These are phyloP conservation scores for Heliocybe sulcata DNA, from an alignment of 1,284 basidiomycete species.

Conservation along the genomic window DNA sequence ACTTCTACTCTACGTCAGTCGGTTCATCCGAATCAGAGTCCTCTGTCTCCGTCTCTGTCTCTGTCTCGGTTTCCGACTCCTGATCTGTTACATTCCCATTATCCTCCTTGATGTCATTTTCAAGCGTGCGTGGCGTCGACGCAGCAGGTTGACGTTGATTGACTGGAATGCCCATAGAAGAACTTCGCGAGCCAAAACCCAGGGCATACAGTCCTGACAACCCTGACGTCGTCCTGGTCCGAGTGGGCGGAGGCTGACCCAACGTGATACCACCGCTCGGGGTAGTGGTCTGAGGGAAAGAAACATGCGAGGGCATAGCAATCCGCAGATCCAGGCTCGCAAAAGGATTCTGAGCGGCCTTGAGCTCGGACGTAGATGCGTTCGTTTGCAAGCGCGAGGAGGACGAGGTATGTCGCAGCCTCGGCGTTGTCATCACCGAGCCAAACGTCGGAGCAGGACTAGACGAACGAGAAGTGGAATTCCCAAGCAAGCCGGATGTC, in stretches of 20 bases:
- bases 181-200: slow-evolving; percentile 37
- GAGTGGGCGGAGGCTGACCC: slow-evolving; percentile 18
- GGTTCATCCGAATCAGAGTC: slow-evolving; percentile 1
- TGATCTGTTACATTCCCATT: neutral
- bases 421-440: slow-evolving; percentile 57
- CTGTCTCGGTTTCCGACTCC: neutral
- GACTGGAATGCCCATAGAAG: slow-evolving; percentile 11
- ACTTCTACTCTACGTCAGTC: slow-evolving; percentile 6
- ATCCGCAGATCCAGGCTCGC: slow-evolving; percentile 48
- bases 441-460: slow-evolving; percentile 54
- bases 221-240: slow-evolving; percentile 27
- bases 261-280: slow-evolving; percentile 12
- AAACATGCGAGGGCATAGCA: slow-evolving; percentile 43
- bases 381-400: slow-evolving; percentile 20
- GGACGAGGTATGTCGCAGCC: slow-evolving; percentile 40
- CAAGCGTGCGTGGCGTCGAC: neutral
- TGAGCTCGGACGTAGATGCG: slow-evolving; percentile 2
- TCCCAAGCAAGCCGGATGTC: slow-evolving; percentile 36
- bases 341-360: slow-evolving; percentile 31
- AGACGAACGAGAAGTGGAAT: slow-evolving; percentile 25
- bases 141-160: neutral
- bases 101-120: neutral
- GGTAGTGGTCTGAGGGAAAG: slow-evolving; percentile 3
- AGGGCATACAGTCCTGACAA: slow-evolving; percentile 58
- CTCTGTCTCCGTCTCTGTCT: slow-evolving; percentile 3